A percentile compares a stretch with the other conserved stretches of the same genome.
Evolutionary conservation across 2,329 filamentous ascomycete genomes (phyloP).

Genomic region (Fusarium nelsonii): DNA sequence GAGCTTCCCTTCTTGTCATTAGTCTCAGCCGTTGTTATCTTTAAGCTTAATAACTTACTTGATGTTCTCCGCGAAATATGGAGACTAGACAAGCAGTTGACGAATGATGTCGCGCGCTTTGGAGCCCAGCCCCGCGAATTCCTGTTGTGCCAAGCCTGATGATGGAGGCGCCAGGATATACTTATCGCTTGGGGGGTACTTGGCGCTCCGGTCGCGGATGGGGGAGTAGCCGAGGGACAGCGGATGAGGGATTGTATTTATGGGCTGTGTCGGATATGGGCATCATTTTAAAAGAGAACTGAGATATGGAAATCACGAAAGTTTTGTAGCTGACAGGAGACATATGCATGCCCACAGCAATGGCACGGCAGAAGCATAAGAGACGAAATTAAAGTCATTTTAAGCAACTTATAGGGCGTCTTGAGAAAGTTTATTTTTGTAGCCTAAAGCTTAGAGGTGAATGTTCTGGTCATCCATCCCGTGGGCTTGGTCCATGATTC

Average conservation of each 20-base stretch:
- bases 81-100: background rate
- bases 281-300: too few relatives aligned
- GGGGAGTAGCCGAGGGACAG: background rate
- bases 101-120: background rate
- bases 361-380: too few relatives aligned
- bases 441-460: too few relatives aligned
- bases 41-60: background rate
- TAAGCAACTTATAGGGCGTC: too few relatives aligned
- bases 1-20: slow-evolving; percentile 1
- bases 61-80: slow-evolving; percentile 7
- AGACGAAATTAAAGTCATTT: too few relatives aligned
- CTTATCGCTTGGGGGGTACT: background rate
- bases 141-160: background rate
- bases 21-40: background rate
- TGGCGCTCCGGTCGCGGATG: background rate
- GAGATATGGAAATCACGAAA: too few relatives aligned
- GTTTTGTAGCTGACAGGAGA: too few relatives aligned
- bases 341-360: too few relatives aligned
- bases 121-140: slow-evolving; percentile 8
- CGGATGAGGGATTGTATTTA: background rate
- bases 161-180: slow-evolving; percentile 1
- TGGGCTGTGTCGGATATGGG: background rate
- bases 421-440: too few relatives aligned
- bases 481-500: too few relatives aligned
- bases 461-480: too few relatives aligned